Conservation (phyloP, 306 rosid genomes). For the Sicyos baderoa region DNA sequence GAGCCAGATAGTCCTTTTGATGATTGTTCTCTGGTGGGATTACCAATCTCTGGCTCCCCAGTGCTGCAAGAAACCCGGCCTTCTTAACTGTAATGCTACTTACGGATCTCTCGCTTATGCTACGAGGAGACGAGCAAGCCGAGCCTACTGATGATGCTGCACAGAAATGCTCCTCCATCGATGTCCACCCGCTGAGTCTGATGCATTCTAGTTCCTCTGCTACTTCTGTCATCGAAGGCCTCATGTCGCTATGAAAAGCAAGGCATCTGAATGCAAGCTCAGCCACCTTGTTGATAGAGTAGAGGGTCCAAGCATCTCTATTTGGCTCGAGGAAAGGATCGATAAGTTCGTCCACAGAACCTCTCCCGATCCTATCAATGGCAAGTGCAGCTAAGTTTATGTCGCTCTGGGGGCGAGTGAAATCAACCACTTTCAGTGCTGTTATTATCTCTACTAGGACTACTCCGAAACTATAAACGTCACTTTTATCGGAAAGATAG, state of each 20-base stretch:
- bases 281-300: slow-evolving; percentile 75
- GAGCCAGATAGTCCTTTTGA: slow-evolving; percentile 25
- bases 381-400: slow-evolving; percentile 95
- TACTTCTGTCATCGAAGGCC: slow-evolving; percentile 92
- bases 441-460: slow-evolving; percentile 91
- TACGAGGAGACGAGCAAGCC: slow-evolving; percentile 43
- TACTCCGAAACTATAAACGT: slow-evolving; percentile 93
- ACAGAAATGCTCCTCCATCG: slow-evolving; percentile 60
- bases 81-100: slow-evolving; percentile 28
- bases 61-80: slow-evolving; percentile 19
- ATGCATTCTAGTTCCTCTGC: slow-evolving; percentile 81
- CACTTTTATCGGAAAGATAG: slow-evolving; percentile 92
- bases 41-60: slow-evolving; percentile 48
- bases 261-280: slow-evolving; percentile 98
- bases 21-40: slow-evolving; percentile 26
- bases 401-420: slow-evolving; percentile 63
- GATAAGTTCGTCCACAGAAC: slow-evolving; percentile 64
- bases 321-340: slow-evolving; percentile 86
- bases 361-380: slow-evolving; percentile 76
- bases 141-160: slow-evolving; percentile 54
- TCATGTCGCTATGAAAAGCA: slow-evolving; percentile 83
- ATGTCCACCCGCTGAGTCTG: slow-evolving; percentile 67
- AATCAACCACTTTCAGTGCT: slow-evolving; percentile 88
- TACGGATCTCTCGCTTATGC: slow-evolving; percentile 34
- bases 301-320: slow-evolving; percentile 95